Base-by-base conservation (phyloP, 352 stramenopile species). In the Globisporangium cylindrosporum region DNA sequence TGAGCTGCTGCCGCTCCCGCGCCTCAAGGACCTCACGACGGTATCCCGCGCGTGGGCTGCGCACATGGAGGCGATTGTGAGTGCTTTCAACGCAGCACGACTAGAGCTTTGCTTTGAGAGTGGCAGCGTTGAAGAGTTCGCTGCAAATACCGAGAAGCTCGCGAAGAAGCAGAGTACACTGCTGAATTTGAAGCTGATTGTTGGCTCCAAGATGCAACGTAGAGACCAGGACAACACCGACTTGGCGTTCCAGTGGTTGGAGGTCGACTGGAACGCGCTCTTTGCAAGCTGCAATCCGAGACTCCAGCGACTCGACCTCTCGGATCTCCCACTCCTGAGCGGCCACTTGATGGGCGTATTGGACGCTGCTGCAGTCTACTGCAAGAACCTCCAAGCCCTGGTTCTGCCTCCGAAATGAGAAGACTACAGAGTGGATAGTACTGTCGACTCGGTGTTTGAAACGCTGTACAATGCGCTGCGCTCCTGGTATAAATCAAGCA, bases 281-380 rank as follows among this genome's bases (percentile, higher is more conserved):
- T 41, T 43, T 8, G 55, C 55, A n/a, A 60, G 32, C 27, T 60
- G 55, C 55, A 60, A 60, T 27, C 55, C 12, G 27, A 60, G 32
- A 24, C 55, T 60, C 10, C 55, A 60, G 12, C 55, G 55, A 43
- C 55, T 60, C 20, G 14, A 60, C 32, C 55, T 60, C 55, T 60
- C 27, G 8, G 22, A 15, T n/a, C 32, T 60, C 55, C 15, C 55
- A 20, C 55, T 60, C 15, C 8, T 60, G 55, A 60, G 55, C 55
- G 20, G 7, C 10, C 27, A 46, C 20, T 32, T 60, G 32, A 18
- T 15, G 20, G 27, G 24, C 18, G 27, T 22, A 60, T 20, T 48
- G 14, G 12, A 20, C 1, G 38, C 55, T 24, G 25, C 25, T 43
- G 55, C 27, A 12, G 27, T 60, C 14, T 60, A 25, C 25, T 60